Evolutionary conservation across 179 eudicot species (phyloP).

Genomic region (Silene vulgaris): DNA sequence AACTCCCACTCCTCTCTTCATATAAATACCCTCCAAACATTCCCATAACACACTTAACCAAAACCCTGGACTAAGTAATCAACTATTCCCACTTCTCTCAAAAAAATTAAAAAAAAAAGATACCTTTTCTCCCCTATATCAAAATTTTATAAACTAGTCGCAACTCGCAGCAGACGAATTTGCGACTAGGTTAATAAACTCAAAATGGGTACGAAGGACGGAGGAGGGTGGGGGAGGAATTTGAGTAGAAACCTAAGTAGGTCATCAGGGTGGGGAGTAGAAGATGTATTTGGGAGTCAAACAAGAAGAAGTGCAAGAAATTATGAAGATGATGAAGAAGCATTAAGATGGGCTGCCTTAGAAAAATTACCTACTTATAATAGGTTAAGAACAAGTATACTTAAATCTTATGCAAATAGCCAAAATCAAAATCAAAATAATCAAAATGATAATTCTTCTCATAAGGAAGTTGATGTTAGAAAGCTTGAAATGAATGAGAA

Average conservation of each 20-base stretch:
- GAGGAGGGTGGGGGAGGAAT: conserved; percentile 32
- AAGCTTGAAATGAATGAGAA: conserved; percentile 39
- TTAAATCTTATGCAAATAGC: conserved; percentile 26
- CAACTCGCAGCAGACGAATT: not conserved
- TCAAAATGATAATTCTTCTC: conserved; percentile 2
- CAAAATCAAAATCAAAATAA: conserved; percentile 17
- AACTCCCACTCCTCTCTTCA: conserved; percentile 27
- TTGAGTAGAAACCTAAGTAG: conserved; percentile 27
- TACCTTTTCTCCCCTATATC: not conserved
- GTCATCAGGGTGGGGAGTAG: conserved; percentile 32
- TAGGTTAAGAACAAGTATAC: conserved; percentile 42
- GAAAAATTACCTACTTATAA: conserved; percentile 43
- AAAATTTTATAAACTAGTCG: not conserved
- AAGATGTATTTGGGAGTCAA: conserved; percentile 34
- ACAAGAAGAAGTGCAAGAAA: conserved; percentile 27
- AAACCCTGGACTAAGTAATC: not conserved
- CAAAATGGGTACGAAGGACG: conserved; percentile 19
- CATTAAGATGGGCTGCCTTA: conserved; percentile 46
- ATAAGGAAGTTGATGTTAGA: conserved; percentile 42
- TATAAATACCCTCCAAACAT: conserved; percentile 23
- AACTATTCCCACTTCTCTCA: not conserved
- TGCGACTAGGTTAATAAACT: not conserved
- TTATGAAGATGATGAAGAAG: conserved; percentile 49
- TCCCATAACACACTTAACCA: conserved; percentile 1
- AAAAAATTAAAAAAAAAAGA: too few species aligned